Conservation (phyloP, 108 stramenopile species). For the Nannochloropsis gaditana region DNA sequence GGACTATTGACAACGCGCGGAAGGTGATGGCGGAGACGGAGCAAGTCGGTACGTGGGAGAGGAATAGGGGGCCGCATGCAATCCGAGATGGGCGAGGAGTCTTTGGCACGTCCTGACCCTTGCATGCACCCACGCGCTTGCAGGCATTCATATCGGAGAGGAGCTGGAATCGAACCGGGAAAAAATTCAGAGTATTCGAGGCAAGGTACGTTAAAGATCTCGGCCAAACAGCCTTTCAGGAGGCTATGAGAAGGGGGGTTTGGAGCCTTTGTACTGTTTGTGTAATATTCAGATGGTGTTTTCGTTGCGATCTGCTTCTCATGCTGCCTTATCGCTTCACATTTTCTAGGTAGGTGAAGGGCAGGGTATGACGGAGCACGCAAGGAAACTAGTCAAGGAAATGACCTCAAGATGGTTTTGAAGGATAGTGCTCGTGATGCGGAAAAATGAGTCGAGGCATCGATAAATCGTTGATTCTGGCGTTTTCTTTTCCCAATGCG, state of each 20-base stretch:
- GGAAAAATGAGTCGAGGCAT: too few relatives aligned
- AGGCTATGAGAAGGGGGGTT: not conserved
- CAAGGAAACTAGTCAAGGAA: not conserved
- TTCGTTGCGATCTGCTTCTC: too few relatives aligned
- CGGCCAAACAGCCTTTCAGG: not conserved
- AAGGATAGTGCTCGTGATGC: too few relatives aligned
- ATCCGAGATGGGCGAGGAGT: too few relatives aligned
- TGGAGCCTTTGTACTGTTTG: not conserved
- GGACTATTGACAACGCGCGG: conserved; percentile 5
- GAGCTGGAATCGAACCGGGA: conserved; percentile 24
- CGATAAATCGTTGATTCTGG: too few relatives aligned
- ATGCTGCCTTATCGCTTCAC: not conserved
- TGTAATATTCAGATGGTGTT: too few relatives aligned
- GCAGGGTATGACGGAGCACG: not conserved
- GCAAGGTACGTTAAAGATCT: not conserved
- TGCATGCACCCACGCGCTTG: not conserved
- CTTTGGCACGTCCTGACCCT: too few relatives aligned
- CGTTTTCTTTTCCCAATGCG: too few relatives aligned
- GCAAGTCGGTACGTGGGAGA: not conserved
- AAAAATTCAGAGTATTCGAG: not conserved
- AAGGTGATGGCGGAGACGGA: conserved; percentile 21
- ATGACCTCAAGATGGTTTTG: not conserved
- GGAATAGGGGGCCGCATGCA: not conserved
- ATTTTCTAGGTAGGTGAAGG: conserved; percentile 11
- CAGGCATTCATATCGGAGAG: conserved; percentile 22